These are phyloP conservation scores for Pholiota conissans DNA, from an alignment of 768 basidiomycete genomes.

Conservation along the genomic window DNA sequence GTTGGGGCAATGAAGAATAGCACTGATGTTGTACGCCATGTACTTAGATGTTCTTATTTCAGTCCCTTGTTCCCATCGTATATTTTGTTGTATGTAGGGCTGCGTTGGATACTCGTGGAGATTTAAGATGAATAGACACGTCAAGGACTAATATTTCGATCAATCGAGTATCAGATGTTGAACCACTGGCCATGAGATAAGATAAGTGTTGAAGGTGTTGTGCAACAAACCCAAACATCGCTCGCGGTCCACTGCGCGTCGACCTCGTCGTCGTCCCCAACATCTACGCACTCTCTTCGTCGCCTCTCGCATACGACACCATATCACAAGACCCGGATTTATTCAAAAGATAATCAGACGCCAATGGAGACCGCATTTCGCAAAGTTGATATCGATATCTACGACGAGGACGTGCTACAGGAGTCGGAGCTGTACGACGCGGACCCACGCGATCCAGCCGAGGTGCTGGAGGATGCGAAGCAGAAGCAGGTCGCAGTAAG, in stretches of 20 bases:
- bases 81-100: too few species aligned
- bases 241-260: neutral
- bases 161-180: too few species aligned
- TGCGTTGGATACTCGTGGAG: too few species aligned
- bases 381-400: conserved; percentile 92
- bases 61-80: too few species aligned
- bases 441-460: conserved; percentile 77
- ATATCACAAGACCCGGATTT: too few species aligned
- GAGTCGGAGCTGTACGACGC: conserved; percentile 86
- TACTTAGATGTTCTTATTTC: too few species aligned
- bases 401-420: conserved; percentile 87
- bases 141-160: too few species aligned
- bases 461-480: conserved; percentile 76
- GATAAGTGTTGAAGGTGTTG: neutral
- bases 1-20: neutral
- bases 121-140: too few species aligned
- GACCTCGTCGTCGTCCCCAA: neutral
- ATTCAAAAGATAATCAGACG: neutral
- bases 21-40: neutral
- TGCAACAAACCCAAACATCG: neutral
- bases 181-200: neutral
- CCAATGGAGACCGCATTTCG: conserved; percentile 65
- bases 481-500: conserved; percentile 73
- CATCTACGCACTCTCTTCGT: neutral
- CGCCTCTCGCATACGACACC: too few species aligned